Evolutionary conservation across 2,329 filamentous ascomycete species (phyloP), one percentile per base, ranked within the genome.

Genomic region (Xylariaceae sp.): DNA sequence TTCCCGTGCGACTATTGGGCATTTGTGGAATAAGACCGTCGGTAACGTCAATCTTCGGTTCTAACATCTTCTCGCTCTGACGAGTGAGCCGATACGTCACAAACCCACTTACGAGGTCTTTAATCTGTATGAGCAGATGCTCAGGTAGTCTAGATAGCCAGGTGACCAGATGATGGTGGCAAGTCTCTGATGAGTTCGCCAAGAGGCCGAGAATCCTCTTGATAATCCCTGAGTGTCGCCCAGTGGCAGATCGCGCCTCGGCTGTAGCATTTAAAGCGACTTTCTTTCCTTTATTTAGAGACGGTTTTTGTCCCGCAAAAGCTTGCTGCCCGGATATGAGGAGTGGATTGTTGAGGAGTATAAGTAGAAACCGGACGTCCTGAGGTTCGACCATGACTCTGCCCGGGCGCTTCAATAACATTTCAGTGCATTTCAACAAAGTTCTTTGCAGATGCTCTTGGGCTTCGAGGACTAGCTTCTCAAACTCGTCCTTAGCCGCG

Each of bases 121-220:
- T 89, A n/a, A 79, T 71, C 47, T 75, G 78, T 39, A 83, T 69
- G 54, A 95, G 89, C 16, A 84, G 79, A 12, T 68, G 61, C 41
- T 83, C 75, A 0, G 85, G 77, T 50, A 85, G 81, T 35, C 80
- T 77, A 11, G 85, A 80, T 53, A 94, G 82, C 89, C 89, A 95
- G 6, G 77, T 76, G 9, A 89, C 79, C 19, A 95, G 65, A 52
- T 85, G 79, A 40, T 84, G 82, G 54, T 95, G 89, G 51, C 86
- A 90, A 43, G 84, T 77, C 43, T 79, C 78, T 0, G 87, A 76
- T 11, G 87, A 71, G 60, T 94, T 88, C 1, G 88, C 85, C 18
- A 95, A 59, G 9, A 95, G 67, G 1, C 90, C 90, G 19, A 95
- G 63, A 30, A 94, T 82, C 29, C 90, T 79, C 62, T 95, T 95